Conservation (phyloP, 192 early-diverging fungal genomes). For the Umbelopsis sp. region DNA sequence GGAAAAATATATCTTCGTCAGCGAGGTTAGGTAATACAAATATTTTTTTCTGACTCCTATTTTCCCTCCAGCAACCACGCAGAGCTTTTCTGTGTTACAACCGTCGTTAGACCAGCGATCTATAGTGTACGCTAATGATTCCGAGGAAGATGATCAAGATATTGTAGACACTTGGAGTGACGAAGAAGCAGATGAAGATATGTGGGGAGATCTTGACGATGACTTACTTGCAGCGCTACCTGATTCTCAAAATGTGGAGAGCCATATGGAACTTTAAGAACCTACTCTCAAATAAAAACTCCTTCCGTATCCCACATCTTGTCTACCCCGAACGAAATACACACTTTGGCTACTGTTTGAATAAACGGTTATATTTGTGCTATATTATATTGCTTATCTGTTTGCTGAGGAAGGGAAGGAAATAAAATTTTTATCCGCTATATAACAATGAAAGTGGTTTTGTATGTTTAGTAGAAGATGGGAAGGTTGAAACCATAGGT, state of each 20-base stretch:
- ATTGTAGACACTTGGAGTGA: not conserved
- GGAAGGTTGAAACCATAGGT: conserved; percentile 24
- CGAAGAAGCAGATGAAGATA: not conserved
- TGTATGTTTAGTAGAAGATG: conserved; percentile 23
- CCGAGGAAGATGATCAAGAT: not conserved
- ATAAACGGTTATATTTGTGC: not conserved
- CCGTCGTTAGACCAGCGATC: not conserved
- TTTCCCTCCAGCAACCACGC: not conserved
- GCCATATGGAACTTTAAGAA: not conserved
- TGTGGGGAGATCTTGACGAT: conserved; percentile 15
- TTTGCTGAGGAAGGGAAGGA: not conserved
- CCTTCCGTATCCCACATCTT: not conserved
- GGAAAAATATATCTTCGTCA: not conserved
- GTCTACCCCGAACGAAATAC: not conserved
- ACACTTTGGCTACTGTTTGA: not conserved
- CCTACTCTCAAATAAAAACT: not conserved
- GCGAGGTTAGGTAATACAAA: not conserved
- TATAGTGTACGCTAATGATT: not conserved
- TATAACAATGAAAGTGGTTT: not conserved
- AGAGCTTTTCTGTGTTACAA: not conserved
- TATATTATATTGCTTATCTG: not conserved
- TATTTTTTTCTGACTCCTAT: not conserved
- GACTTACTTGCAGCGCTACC: conserved; percentile 5
- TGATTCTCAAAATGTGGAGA: not conserved
- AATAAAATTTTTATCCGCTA: not conserved